These are phyloP conservation scores for Stemphylium beticola DNA, from an alignment of 2,329 filamentous ascomycete genomes.

Conservation along the genomic window DNA sequence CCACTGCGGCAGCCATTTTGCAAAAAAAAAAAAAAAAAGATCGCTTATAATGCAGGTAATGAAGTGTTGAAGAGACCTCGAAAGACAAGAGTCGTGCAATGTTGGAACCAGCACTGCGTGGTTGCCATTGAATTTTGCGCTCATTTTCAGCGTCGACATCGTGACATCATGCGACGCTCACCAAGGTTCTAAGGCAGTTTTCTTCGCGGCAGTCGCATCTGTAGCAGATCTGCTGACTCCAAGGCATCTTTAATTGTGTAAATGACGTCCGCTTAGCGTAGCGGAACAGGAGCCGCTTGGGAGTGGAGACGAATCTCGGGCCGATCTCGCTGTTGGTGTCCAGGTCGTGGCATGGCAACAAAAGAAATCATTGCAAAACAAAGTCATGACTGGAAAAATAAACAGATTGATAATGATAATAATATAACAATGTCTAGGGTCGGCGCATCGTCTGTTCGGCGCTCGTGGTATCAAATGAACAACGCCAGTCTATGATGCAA, in stretches of 20 bases:
- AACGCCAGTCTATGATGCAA: conserved; percentile 20
- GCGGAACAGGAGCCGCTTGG: conserved; percentile 7
- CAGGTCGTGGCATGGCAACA: not conserved
- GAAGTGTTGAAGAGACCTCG: too few species aligned
- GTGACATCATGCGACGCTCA: conserved; percentile 23
- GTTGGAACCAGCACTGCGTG: not conserved
- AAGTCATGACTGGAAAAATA: not conserved
- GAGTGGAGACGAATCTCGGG: conserved; percentile 6
- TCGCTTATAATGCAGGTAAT: not conserved
- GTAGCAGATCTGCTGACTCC: too few species aligned
- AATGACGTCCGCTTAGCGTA: conserved; percentile 13
- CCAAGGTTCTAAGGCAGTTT: too few species aligned
- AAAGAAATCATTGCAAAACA: not conserved
- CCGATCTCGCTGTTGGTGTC: not conserved
- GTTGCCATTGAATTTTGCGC: not conserved
- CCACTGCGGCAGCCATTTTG: conserved; percentile 20
- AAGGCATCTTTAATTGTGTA: not conserved
- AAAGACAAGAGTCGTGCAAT: too few species aligned
- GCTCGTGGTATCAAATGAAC: conserved; percentile 10
- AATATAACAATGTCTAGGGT: conserved; percentile 1
- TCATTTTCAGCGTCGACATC: conserved; percentile 13
- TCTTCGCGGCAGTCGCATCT: too few species aligned
- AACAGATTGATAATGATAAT: conserved; percentile 5
- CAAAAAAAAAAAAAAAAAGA: not conserved
- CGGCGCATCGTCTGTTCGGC: conserved; percentile 1